phyloP scores from a whole-genome alignment of 345 rosid genomes.

The Laguncularia racemosa region DNA sequence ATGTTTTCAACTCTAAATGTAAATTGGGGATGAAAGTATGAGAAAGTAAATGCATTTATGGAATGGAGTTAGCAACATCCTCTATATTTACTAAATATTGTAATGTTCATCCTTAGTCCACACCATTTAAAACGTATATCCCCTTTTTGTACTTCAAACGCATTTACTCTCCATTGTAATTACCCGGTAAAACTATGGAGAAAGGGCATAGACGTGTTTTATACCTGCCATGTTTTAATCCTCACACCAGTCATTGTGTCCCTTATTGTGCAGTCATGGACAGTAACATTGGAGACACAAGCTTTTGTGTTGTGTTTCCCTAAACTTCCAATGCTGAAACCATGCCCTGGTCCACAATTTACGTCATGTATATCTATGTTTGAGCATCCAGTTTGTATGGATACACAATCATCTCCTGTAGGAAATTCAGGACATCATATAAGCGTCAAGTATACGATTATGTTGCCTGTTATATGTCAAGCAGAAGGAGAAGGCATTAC shows the following conservation, averaged over 20 bases:
- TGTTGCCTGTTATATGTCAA: slow-evolving; percentile 1
- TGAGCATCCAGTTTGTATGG: slow-evolving; percentile 82
- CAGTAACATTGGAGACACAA: slow-evolving; percentile 71
- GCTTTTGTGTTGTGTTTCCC: slow-evolving; percentile 61
- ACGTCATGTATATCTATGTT: slow-evolving; percentile 53
- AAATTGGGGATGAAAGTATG: no score
- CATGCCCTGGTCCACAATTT: slow-evolving; percentile 89
- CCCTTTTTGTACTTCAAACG: no score
- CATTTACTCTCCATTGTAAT: no score
- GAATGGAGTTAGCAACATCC: no score
- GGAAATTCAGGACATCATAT: slow-evolving; percentile 4
- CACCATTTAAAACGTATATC: no score
- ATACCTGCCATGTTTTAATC: slow-evolving; percentile 93
- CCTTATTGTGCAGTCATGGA: slow-evolving; percentile 49
- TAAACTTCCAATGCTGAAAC: slow-evolving; percentile 80
- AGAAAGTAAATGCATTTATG: no score
- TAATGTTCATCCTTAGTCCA: no score
- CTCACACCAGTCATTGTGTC: slow-evolving; percentile 61
- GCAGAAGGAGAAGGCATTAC: slow-evolving; percentile 25
- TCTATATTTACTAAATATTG: no score
- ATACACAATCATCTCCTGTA: slow-evolving; percentile 85
- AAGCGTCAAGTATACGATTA: background rate
- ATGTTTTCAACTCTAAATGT: no score
- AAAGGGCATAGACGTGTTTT: background rate
- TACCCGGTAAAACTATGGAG: no score